Percentiles rank a stretch among this genome's conserved stretches.
phyloP scores from a whole-genome alignment of 176 grass and related monocot genomes.

The Carex cristatella region DNA sequence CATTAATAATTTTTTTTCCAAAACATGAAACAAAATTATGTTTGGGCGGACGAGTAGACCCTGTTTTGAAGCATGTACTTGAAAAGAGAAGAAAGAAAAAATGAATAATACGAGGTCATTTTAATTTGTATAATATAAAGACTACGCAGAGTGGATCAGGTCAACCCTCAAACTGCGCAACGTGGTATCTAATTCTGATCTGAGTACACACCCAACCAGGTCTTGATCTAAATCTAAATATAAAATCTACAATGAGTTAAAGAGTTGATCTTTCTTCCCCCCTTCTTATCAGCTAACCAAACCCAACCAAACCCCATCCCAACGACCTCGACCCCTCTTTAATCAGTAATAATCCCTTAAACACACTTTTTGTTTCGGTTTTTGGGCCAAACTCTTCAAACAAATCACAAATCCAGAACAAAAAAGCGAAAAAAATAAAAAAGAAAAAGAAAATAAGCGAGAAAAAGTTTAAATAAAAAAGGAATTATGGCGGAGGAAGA shows the following conservation, averaged over 20 bases:
- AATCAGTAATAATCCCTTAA: neutral
- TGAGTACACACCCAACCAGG: neutral
- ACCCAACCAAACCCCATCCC: neutral
- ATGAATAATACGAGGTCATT: neutral
- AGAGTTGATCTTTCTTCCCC: too few relatives aligned
- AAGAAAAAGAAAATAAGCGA: neutral
- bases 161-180: neutral
- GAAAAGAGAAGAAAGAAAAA: too few relatives aligned
- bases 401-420: neutral
- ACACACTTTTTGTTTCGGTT: neutral
- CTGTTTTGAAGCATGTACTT: too few relatives aligned
- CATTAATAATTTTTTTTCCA: too few relatives aligned
- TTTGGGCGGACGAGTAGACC: too few relatives aligned
- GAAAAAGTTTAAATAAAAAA: neutral
- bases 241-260: neutral
- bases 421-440: neutral
- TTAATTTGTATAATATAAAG: neutral
- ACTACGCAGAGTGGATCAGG: neutral
- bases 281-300: neutral
- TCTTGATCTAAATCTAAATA: neutral
- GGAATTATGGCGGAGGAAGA: slow-evolving; percentile 20
- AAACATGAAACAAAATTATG: too few relatives aligned
- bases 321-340: neutral
- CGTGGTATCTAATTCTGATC: neutral
- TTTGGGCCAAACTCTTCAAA: neutral